phyloP scores from a whole-genome alignment of 495 filamentous ascomycete genomes.

The Aspergillus incahuasiensis region DNA sequence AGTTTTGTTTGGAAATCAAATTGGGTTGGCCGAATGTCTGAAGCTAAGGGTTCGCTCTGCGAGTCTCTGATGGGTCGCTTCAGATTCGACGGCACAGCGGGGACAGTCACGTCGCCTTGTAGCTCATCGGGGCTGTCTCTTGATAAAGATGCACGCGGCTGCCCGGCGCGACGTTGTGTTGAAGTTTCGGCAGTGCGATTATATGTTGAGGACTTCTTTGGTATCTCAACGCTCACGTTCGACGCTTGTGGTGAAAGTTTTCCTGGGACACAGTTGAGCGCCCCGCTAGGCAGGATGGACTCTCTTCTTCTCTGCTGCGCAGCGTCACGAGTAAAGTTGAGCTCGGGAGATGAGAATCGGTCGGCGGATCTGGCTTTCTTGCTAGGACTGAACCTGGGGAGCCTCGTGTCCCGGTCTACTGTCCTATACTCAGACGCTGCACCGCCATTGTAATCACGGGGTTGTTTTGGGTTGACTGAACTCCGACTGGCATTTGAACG shows the following conservation, averaged over 20 bases:
- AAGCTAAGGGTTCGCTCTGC: conserved; percentile 23
- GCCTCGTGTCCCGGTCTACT: conserved; percentile 19
- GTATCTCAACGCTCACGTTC: conserved; percentile 17
- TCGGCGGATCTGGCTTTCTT: neutral
- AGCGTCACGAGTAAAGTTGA: conserved; percentile 29
- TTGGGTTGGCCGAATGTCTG: conserved; percentile 30
- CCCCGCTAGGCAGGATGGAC: neutral
- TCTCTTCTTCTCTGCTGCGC: conserved; percentile 23
- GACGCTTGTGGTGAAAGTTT: neutral
- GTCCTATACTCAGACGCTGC: conserved; percentile 19
- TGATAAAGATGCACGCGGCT: conserved; percentile 7
- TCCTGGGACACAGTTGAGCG: neutral
- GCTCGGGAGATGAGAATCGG: conserved; percentile 10
- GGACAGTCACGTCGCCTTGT: conserved; percentile 36
- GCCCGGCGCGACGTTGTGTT: conserved; percentile 1
- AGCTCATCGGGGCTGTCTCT: conserved; percentile 44
- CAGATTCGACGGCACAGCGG: conserved; percentile 17
- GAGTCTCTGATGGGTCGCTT: neutral
- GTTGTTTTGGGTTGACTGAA: conserved; percentile 15
- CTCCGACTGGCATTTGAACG: conserved; percentile 12
- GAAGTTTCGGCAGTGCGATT: neutral
- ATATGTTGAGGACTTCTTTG: neutral
- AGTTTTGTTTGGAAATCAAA: conserved; percentile 18
- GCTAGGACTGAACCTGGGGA: conserved; percentile 5
- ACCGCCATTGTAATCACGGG: neutral